These are phyloP conservation scores for Moricandia arvensis DNA, from an alignment of 345 rosid genomes.

Conservation along the genomic window DNA sequence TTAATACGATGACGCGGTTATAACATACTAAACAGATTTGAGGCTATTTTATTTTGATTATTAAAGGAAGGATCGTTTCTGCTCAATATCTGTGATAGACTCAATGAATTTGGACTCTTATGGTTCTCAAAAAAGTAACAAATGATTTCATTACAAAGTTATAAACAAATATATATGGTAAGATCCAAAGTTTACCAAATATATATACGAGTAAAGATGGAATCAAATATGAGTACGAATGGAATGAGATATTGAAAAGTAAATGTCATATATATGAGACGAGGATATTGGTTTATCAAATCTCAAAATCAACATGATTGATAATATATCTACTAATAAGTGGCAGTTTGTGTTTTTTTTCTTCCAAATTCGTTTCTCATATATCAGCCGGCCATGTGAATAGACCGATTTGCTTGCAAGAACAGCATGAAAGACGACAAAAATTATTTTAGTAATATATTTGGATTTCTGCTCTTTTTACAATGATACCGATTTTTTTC, in stretches of 20 bases:
- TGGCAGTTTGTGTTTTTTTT: not conserved
- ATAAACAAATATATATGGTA: not conserved
- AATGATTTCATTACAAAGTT: not conserved
- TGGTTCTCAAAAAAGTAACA: not conserved
- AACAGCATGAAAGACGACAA: not conserved
- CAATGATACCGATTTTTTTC: not conserved
- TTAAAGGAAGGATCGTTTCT: not conserved
- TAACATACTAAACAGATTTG: not conserved
- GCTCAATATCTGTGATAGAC: not conserved
- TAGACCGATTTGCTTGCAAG: not conserved
- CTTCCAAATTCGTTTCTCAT: not conserved
- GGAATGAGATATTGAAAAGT: not conserved
- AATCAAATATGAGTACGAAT: not conserved
- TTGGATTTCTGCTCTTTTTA: not conserved
- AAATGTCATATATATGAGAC: not conserved
- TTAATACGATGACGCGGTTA: constrained; percentile 1
- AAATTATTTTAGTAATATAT: not conserved
- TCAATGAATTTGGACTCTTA: not conserved
- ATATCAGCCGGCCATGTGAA: not conserved
- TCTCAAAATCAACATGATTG: not conserved
- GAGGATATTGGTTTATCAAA: not conserved
- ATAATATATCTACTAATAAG: not conserved
- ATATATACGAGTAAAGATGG: not conserved
- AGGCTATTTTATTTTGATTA: not conserved
- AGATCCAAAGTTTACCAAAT: not conserved